Evolutionary conservation across 2,329 filamentous ascomycete genomes (phyloP), one percentile per base, ranked within the genome.

Genomic region (Madurella mycetomatis): DNA sequence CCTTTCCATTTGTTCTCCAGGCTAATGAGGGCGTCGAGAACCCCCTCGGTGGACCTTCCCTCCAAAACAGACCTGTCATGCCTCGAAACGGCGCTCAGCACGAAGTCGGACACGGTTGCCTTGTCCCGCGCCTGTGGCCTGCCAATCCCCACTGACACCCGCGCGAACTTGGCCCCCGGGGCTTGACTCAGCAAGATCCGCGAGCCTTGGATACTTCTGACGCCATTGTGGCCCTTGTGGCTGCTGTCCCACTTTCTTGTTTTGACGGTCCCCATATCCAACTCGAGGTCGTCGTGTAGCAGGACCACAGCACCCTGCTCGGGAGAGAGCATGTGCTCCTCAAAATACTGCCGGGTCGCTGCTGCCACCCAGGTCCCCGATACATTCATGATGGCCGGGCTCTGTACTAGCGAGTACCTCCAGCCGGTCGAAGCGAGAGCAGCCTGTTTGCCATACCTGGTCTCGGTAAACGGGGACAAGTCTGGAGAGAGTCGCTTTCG

Each of bases 201-300:
- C 48, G 67, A 73, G 16, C 74, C 72, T 52, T 82, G 78, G 49
- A 86, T 76, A 65, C 85, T 88, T 68, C 84, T 87, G 62, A 92
- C 68, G 1, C 88, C 88, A 62, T 90, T 90, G 69, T 92, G 88
- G 0, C 88, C 88, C 9, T 81, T 78, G 39, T 83, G 76, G 65
- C 86, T 90, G 51, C 77, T 70, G 2, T 78, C 76, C 67, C 87
- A 90, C 19, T 77, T 76, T 53, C 80, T 80, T 5, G 89, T 75
- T 47, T 76, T 82, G 13, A 95, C 78, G 37, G 79, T 77, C 0
- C 91, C 91, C 1, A 91, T 66, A 2, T 79, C 74, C 41, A 81
- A 77, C 65, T 96, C 92, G 34, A 97, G 72, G 68, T 97, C 92
- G 68, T 97, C 92, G 69, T 97, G 91, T 17, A 97, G 75, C 12